These are phyloP conservation scores for Cystobasidiopsis lactophilus DNA, from an alignment of 768 basidiomycete genomes.

Conservation along the genomic window DNA sequence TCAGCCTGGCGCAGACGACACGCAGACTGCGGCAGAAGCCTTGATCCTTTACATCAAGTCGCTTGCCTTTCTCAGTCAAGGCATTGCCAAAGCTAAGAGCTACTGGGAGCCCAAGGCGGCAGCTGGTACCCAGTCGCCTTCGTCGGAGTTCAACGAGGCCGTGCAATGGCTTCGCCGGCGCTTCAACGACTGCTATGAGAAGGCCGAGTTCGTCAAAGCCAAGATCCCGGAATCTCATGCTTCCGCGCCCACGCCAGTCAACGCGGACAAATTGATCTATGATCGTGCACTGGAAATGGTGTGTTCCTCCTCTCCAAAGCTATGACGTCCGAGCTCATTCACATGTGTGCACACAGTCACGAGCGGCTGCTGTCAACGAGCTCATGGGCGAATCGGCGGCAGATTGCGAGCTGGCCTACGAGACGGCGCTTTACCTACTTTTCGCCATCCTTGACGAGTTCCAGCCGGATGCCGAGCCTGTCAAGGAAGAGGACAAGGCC, in stretches of 20 bases:
- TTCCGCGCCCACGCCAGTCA: conserved; percentile 31
- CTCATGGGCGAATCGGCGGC: conserved; percentile 51
- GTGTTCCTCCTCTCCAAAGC: conserved; percentile 28
- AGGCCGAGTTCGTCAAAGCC: conserved; percentile 39
- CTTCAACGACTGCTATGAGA: conserved; percentile 84
- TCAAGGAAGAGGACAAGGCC: conserved; percentile 25
- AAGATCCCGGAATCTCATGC: conserved; percentile 40
- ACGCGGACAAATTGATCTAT: conserved; percentile 76
- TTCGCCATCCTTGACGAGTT: conserved; percentile 72
- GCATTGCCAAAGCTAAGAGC: conserved; percentile 48
- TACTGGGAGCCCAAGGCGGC: conserved; percentile 58
- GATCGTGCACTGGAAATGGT: conserved; percentile 74
- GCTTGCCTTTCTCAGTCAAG: conserved; percentile 80
- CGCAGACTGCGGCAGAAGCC: conserved; percentile 32
- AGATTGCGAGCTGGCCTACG: conserved; percentile 82
- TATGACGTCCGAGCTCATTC: background rate
- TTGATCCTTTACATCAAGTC: conserved; percentile 75
- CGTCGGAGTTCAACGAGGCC: conserved; percentile 38
- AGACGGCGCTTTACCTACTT: conserved; percentile 81
- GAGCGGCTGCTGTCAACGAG: conserved; percentile 76
- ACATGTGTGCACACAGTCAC: conserved; percentile 37
- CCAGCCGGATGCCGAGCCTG: conserved; percentile 21
- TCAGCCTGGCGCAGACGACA: conserved; percentile 1
- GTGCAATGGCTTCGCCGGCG: conserved; percentile 72
- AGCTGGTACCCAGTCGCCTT: conserved; percentile 31